A percentile compares a stretch with the other conserved stretches of the same genome.
These are phyloP conservation scores for Saksenaea oblongispora DNA, from an alignment of 371 early-diverging fungal genomes.

Conservation along the genomic window DNA sequence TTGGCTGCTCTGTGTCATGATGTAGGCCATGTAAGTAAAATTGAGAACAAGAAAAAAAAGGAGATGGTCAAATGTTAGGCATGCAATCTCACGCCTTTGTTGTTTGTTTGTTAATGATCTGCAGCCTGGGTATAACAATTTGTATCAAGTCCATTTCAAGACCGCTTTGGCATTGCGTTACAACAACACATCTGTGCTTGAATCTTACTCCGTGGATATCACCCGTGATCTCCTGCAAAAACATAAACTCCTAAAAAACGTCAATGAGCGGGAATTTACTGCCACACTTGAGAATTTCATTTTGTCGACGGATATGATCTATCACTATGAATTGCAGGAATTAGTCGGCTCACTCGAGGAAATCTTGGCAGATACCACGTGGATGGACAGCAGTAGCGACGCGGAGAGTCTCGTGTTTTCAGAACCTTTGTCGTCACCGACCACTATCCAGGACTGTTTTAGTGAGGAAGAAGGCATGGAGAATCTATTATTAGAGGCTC, in stretches of 20 bases:
- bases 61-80: slow-evolving; percentile 4
- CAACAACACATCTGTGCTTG: slow-evolving; percentile 74
- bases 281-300: slow-evolving; percentile 15
- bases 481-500: slow-evolving; percentile 30
- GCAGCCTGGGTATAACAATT: slow-evolving; percentile 86
- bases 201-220: slow-evolving; percentile 74
- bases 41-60: slow-evolving; percentile 11
- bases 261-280: slow-evolving; percentile 5
- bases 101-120: slow-evolving; percentile 13
- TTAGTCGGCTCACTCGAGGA: slow-evolving; percentile 10
- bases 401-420: not conserved
- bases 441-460: not conserved
- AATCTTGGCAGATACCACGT: not conserved
- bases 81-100: slow-evolving; percentile 3
- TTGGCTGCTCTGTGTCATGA: slow-evolving; percentile 91
- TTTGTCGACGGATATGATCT: slow-evolving; percentile 22
- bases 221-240: slow-evolving; percentile 61
- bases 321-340: slow-evolving; percentile 21
- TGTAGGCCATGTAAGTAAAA: slow-evolving; percentile 79
- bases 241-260: slow-evolving; percentile 55
- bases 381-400: not conserved
- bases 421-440: not conserved
- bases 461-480: not conserved
- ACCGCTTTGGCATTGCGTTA: slow-evolving; percentile 66
- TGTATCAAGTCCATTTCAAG: slow-evolving; percentile 78